Evolutionary conservation across 2,329 filamentous ascomycete species (phyloP).

Genomic region (Monosporascus sp.): DNA sequence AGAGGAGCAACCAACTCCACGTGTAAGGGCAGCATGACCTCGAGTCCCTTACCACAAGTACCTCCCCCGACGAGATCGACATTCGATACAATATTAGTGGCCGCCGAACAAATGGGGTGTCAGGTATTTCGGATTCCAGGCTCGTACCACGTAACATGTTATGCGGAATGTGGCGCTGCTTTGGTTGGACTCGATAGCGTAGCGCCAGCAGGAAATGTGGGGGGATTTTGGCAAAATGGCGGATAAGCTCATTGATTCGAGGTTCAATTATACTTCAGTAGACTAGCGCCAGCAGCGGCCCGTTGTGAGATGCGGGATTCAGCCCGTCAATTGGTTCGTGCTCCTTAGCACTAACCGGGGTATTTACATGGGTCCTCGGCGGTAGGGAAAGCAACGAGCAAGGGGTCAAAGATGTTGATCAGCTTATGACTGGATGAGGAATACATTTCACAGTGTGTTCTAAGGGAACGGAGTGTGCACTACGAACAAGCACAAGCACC

Average conservation of each 20-base stretch:
- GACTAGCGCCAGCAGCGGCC: neutral
- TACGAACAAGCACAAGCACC: too few species aligned
- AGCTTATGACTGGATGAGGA: neutral
- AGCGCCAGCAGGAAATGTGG: neutral
- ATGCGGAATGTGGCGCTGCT: neutral
- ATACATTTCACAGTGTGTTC: too few species aligned
- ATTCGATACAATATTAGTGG: neutral
- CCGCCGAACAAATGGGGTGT: too few species aligned
- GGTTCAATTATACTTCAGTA: neutral
- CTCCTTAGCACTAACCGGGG: neutral
- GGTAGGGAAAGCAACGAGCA: neutral
- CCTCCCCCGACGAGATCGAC: neutral
- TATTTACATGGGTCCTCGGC: neutral
- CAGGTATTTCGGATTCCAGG: neutral
- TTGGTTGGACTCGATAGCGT: neutral
- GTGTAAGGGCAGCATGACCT: neutral
- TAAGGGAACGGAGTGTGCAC: too few species aligned
- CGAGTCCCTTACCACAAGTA: neutral
- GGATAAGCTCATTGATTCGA: neutral
- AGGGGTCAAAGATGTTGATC: neutral
- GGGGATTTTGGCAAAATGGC: neutral
- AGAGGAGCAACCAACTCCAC: neutral
- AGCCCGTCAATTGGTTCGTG: neutral
- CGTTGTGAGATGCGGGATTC: neutral
- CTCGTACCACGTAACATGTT: neutral